phyloP scores from a whole-genome alignment of 257 asterid genomes.

The Knoxia roxburghii region DNA sequence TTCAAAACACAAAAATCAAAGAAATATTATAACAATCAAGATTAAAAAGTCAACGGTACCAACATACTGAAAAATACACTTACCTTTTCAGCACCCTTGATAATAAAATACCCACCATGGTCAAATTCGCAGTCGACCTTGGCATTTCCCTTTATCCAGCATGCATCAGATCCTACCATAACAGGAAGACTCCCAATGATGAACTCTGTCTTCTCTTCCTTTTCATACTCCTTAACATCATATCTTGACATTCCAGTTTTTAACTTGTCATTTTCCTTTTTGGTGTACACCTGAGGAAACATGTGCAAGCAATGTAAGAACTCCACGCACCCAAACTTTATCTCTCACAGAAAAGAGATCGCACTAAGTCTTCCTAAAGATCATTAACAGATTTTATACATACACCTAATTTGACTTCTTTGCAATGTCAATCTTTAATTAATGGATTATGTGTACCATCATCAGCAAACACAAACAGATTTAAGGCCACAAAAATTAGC shows the following conservation, averaged over 20 bases:
- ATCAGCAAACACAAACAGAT: not conserved
- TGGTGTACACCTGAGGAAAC: conserved; percentile 44
- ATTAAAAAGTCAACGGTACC: not conserved
- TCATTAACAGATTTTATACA: not conserved
- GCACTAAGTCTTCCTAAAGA: not conserved
- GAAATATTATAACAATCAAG: not conserved
- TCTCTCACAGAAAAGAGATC: too few relatives aligned
- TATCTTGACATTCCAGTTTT: conserved; percentile 54
- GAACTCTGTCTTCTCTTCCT: conserved; percentile 32
- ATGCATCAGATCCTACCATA: conserved; percentile 78
- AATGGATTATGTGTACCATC: not conserved
- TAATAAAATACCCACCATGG: conserved; percentile 81
- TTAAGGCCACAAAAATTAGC: not conserved
- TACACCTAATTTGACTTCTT: too few relatives aligned
- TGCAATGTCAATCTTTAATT: too few relatives aligned
- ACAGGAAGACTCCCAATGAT: conserved; percentile 78
- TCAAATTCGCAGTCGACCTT: conserved; percentile 78
- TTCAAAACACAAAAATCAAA: too few relatives aligned
- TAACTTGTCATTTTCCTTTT: conserved; percentile 68
- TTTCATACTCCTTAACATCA: conserved; percentile 41
- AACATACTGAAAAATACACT: conserved; percentile 8
- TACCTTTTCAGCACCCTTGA: conserved; percentile 99
- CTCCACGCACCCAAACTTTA: not conserved
- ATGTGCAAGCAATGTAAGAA: not conserved
- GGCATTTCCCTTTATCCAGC: conserved; percentile 53